Percentiles rank a stretch among this genome's conserved stretches.
phyloP scores from a whole-genome alignment of 225 moss, liverwort and hornwort genomes.

The Straminergon stramineum region DNA sequence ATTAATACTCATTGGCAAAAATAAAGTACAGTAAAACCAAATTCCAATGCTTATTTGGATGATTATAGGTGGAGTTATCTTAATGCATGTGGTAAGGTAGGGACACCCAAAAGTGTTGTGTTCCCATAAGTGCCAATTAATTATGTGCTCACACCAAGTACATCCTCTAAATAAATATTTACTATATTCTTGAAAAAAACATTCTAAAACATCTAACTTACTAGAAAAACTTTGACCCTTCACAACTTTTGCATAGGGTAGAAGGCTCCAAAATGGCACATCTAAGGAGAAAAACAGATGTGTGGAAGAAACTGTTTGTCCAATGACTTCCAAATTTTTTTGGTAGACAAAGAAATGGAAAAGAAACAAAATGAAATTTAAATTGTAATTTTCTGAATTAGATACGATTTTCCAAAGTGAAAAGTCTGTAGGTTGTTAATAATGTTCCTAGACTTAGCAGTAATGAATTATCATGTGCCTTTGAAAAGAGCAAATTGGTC shows the following conservation, averaged over 20 bases:
- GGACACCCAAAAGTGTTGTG: accelerated
- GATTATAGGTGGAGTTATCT: background rate
- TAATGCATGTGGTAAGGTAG: background rate
- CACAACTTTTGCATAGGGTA: background rate
- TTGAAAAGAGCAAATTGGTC: too few relatives aligned
- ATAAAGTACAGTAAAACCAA: accelerated
- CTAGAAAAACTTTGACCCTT: background rate
- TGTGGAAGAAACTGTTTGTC: too few relatives aligned
- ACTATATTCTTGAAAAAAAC: background rate
- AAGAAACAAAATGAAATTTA: too few relatives aligned
- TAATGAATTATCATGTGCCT: too few relatives aligned
- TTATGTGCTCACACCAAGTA: background rate
- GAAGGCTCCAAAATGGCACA: too few relatives aligned
- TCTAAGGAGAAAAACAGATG: too few relatives aligned
- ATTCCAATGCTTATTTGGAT: background rate
- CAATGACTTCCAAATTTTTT: too few relatives aligned
- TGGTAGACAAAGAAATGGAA: too few relatives aligned
- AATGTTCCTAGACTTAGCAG: too few relatives aligned
- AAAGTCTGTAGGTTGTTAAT: too few relatives aligned
- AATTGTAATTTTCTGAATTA: too few relatives aligned
- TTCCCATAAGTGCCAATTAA: background rate
- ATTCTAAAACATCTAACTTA: background rate
- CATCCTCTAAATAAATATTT: background rate
- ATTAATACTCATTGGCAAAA: background rate
- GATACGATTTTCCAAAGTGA: too few relatives aligned